Percentiles rank a stretch among this genome's conserved stretches.
These are phyloP conservation scores for Aspergillus sp. DNA, from an alignment of 2,329 filamentous ascomycete genomes.

Conservation along the genomic window DNA sequence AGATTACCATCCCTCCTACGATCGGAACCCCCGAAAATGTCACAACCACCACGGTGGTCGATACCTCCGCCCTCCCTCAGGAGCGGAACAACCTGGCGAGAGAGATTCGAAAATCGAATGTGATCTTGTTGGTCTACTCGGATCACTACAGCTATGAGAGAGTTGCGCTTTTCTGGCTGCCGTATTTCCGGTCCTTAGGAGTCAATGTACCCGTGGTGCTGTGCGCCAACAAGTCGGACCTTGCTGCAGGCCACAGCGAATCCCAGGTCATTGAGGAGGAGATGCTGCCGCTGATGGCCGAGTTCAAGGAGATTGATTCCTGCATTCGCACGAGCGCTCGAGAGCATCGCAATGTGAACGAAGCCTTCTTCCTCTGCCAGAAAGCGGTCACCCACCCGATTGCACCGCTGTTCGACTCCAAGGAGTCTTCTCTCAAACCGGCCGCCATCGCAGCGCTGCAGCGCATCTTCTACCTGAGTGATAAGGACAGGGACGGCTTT, in stretches of 20 bases:
- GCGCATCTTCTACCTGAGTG: constrained; percentile 91
- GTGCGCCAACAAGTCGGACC: constrained; percentile 96
- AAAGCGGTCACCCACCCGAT: constrained; percentile 98
- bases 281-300: constrained; percentile 96
- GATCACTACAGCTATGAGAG: constrained; percentile 99
- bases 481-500: constrained; percentile 93
- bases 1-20: constrained; percentile 90
- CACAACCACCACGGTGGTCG: constrained; percentile 87
- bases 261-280: constrained; percentile 91
- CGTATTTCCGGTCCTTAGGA: constrained; percentile 94
- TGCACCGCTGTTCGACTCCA: constrained; percentile 93
- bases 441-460: constrained; percentile 82
- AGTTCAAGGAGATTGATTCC: constrained; percentile 98
- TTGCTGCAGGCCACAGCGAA: constrained; percentile 71
- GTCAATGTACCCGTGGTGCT: constrained; percentile 97
- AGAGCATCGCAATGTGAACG: constrained; percentile 91
- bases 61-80: constrained; percentile 92
- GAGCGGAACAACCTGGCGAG: constrained; percentile 87
- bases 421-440: constrained; percentile 84
- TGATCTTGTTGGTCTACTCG: constrained; percentile 93
- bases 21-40: constrained; percentile 95
- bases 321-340: constrained; percentile 93
- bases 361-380: constrained; percentile 96
- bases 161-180: constrained; percentile 97
- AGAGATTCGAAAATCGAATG: constrained; percentile 94